Conservation (phyloP, 2,329 filamentous ascomycete species). For the Xylaria sp. region DNA sequence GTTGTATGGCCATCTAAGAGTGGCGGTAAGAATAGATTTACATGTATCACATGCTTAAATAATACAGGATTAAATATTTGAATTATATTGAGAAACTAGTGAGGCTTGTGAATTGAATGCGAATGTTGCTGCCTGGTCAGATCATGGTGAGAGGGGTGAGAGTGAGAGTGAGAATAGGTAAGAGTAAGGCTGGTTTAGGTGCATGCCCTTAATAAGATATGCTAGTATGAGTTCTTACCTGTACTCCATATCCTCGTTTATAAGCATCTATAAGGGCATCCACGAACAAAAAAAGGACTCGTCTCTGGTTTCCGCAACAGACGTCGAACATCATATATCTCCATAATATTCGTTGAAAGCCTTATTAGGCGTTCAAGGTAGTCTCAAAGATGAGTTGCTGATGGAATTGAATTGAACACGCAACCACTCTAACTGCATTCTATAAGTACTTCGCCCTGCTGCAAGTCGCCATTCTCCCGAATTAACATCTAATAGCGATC, state of each 20-base stretch:
- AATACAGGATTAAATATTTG: not conserved
- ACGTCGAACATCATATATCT: no score
- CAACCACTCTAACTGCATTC: no score
- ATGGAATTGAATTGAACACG: not conserved
- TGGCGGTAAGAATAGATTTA: not conserved
- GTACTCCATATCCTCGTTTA: no score
- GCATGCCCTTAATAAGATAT: not conserved
- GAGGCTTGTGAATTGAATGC: not conserved
- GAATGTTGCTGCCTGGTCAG: not conserved
- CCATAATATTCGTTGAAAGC: not conserved
- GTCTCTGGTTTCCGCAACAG: no score
- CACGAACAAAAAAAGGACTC: no score
- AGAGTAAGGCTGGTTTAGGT: not conserved
- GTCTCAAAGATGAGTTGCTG: not conserved
- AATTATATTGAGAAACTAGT: not conserved
- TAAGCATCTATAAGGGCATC: no score
- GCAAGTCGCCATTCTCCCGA: no score
- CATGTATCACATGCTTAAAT: not conserved
- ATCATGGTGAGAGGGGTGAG: not conserved
- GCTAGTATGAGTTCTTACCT: not conserved
- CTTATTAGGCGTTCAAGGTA: no score
- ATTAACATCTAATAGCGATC: not conserved
- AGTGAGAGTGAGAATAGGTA: not conserved
- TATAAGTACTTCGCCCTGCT: not conserved
- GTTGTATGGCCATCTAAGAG: not conserved